Percentiles rank a stretch among this genome's conserved stretches.
These are phyloP conservation scores for Ruellia speciosa DNA, from an alignment of 305 asterid genomes.

Conservation along the genomic window DNA sequence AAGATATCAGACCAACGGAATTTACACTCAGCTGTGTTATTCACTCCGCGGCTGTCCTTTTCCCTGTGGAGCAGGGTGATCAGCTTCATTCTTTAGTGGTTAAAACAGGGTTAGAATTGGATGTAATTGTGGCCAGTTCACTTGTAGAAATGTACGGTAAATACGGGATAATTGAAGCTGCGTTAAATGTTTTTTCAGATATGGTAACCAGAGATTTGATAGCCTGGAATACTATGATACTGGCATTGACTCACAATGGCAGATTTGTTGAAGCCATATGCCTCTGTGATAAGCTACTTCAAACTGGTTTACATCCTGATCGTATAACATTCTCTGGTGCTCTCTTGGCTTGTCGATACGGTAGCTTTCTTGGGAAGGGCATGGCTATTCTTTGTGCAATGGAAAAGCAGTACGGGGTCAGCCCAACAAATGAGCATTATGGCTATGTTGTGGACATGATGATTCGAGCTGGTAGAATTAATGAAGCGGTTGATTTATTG, in stretches of 20 bases:
- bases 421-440: slow-evolving; percentile 47
- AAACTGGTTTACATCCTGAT: slow-evolving; percentile 44
- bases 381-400: slow-evolving; percentile 40
- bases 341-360: slow-evolving; percentile 53
- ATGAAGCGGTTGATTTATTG: slow-evolving; percentile 43
- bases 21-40: slow-evolving; percentile 53
- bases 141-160: slow-evolving; percentile 48
- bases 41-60: slow-evolving; percentile 34
- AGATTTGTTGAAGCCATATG: slow-evolving; percentile 34
- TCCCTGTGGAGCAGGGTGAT: slow-evolving; percentile 42
- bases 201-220: slow-evolving; percentile 51
- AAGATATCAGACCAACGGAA: slow-evolving; percentile 50
- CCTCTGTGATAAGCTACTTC: slow-evolving; percentile 35
- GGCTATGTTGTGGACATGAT: slow-evolving; percentile 37
- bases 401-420: slow-evolving; percentile 39
- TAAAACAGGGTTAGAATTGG: slow-evolving; percentile 55
- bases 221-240: slow-evolving; percentile 52
- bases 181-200: slow-evolving; percentile 29
- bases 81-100: slow-evolving; percentile 54
- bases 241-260: slow-evolving; percentile 51
- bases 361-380: slow-evolving; percentile 49
- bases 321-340: slow-evolving; percentile 40
- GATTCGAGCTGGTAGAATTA: slow-evolving; percentile 40
- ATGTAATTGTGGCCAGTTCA: slow-evolving; percentile 48
- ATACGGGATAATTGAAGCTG: slow-evolving; percentile 39